Percentiles rank a stretch among this genome's conserved stretches.
phyloP scores from a whole-genome alignment of 768 basidiomycete species.

The Tylopilus rubrobrunneus region DNA sequence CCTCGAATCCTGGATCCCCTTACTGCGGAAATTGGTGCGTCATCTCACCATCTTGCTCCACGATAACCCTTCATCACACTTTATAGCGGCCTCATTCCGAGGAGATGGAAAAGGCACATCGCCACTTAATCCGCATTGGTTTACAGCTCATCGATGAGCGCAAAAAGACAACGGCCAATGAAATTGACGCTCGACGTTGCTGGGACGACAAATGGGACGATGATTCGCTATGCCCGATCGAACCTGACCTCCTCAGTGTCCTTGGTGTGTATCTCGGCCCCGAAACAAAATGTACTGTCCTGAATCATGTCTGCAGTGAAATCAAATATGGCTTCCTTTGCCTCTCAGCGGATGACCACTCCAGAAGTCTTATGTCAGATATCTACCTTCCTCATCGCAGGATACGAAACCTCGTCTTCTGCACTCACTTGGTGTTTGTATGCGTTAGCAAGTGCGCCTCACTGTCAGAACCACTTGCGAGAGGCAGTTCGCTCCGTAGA shows the following conservation, averaged over 20 bases:
- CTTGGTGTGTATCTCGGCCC: slow-evolving; percentile 38
- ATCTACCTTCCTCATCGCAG: slow-evolving; percentile 59
- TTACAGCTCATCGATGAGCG: slow-evolving; percentile 50
- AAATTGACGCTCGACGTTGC: slow-evolving; percentile 22
- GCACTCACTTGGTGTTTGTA: slow-evolving; percentile 64
- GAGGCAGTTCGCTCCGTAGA: slow-evolving; percentile 36
- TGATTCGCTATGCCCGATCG: slow-evolving; percentile 10
- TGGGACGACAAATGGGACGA: slow-evolving; percentile 12
- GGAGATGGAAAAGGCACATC: slow-evolving; percentile 40
- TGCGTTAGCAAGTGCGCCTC: slow-evolving; percentile 45
- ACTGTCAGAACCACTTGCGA: slow-evolving; percentile 45
- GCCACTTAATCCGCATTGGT: slow-evolving; percentile 52
- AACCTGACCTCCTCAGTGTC: slow-evolving; percentile 48
- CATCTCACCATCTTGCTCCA: slow-evolving; percentile 7
- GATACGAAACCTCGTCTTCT: slow-evolving; percentile 59
- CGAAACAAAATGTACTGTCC: background rate
- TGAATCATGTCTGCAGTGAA: slow-evolving; percentile 40
- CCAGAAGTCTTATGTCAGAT: slow-evolving; percentile 62
- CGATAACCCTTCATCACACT: slow-evolving; percentile 7
- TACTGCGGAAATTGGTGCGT: slow-evolving; percentile 48
- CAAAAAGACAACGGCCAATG: slow-evolving; percentile 26
- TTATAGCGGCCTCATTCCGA: slow-evolving; percentile 44
- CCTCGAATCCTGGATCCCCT: slow-evolving; percentile 55
- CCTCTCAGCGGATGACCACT: slow-evolving; percentile 48
- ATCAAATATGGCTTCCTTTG: slow-evolving; percentile 47